phyloP scores from a whole-genome alignment of 345 rosid species.

The Moricandia arvensis region DNA sequence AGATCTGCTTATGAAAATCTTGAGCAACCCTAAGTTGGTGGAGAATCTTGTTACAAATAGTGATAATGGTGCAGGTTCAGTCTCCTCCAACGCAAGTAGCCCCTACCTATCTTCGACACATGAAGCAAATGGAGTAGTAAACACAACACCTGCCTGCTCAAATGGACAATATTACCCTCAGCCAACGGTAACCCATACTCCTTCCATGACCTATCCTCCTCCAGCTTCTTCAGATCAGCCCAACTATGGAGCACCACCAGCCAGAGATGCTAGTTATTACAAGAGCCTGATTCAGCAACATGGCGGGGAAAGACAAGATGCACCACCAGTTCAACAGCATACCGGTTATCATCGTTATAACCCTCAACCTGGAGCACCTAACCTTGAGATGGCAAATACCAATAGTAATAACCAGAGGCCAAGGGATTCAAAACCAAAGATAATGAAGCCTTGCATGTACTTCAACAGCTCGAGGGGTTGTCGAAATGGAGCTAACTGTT shows the following conservation, averaged over 20 bases:
- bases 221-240: slow-evolving; percentile 40
- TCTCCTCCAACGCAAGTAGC: slow-evolving; percentile 38
- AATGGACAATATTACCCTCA: slow-evolving; percentile 52
- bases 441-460: slow-evolving; percentile 89
- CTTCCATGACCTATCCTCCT: slow-evolving; percentile 35
- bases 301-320: slow-evolving; percentile 86
- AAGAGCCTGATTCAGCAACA: slow-evolving; percentile 97
- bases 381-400: slow-evolving; percentile 47
- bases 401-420: slow-evolving; percentile 51
- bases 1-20: slow-evolving; percentile 74
- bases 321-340: slow-evolving; percentile 44
- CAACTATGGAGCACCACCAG: slow-evolving; percentile 45
- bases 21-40: slow-evolving; percentile 68
- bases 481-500: slow-evolving; percentile 79
- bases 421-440: slow-evolving; percentile 53
- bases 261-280: slow-evolving; percentile 75
- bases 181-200: slow-evolving; percentile 34
- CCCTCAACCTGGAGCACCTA: slow-evolving; percentile 44
- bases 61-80: slow-evolving; percentile 45
- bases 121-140: slow-evolving; percentile 45
- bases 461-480: slow-evolving; percentile 92
- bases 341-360: slow-evolving; percentile 41
- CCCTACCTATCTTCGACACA: slow-evolving; percentile 34
- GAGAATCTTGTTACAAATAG: slow-evolving; percentile 68
- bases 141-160: slow-evolving; percentile 41